A percentile compares a stretch with the other conserved stretches of the same genome.
Evolutionary conservation across 1,139 yeast genomes (phyloP).

Genomic region (Pichia sp.): DNA sequence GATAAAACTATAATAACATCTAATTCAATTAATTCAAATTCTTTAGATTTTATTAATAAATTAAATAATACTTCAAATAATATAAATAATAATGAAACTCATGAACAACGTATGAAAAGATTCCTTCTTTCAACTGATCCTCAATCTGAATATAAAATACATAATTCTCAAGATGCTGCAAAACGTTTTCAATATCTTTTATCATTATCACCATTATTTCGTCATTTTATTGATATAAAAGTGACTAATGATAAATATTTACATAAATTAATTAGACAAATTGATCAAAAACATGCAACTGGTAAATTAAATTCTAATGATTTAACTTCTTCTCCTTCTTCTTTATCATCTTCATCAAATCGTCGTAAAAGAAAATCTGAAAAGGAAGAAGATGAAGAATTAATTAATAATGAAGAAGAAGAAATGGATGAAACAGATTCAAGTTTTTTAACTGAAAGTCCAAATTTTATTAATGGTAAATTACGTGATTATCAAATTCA

Average conservation of each 20-base stretch:
- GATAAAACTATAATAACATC: too few relatives aligned
- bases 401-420: conserved; percentile 70
- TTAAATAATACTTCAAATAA: neutral
- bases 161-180: conserved; percentile 59
- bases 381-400: conserved; percentile 88
- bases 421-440: conserved; percentile 47
- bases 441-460: conserved; percentile 72
- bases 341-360: conserved; percentile 9
- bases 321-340: conserved; percentile 19
- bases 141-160: conserved; percentile 47
- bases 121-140: conserved; percentile 48
- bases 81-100: conserved; percentile 12
- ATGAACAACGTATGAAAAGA: conserved; percentile 37
- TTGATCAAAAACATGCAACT: conserved; percentile 40
- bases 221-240: conserved; percentile 78
- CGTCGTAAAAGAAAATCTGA: conserved; percentile 63
- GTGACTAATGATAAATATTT: conserved; percentile 70
- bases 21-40: too few relatives aligned
- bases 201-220: conserved; percentile 77
- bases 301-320: conserved; percentile 20
- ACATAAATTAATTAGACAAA: conserved; percentile 47
- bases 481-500: conserved; percentile 81
- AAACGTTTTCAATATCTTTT: conserved; percentile 74
- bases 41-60: too few relatives aligned
- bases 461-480: conserved; percentile 61